These are phyloP conservation scores for Trametes sanguinea DNA, from an alignment of 768 basidiomycete species.

Conservation along the genomic window DNA sequence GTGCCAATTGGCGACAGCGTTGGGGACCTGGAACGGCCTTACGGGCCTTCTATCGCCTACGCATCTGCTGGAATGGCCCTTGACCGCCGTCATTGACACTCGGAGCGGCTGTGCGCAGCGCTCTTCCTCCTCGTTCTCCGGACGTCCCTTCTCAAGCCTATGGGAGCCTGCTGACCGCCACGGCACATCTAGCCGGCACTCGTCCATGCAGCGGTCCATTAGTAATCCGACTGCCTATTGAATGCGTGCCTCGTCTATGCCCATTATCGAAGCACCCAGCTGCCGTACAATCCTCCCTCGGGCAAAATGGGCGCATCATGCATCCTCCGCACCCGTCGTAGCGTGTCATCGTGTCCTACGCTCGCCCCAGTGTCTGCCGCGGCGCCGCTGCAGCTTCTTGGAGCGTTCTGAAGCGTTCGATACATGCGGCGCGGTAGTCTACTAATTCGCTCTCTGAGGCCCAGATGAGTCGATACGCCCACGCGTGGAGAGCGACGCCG, in stretches of 20 bases:
- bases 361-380: not conserved
- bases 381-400: not conserved
- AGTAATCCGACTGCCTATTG: constrained; percentile 4
- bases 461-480: not conserved
- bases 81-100: not conserved
- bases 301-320: not conserved
- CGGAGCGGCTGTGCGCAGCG: constrained; percentile 10
- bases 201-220: not conserved
- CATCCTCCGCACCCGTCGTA: not conserved
- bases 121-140: not conserved
- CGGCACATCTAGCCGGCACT: not conserved
- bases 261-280: not conserved
- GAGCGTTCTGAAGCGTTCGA: not conserved
- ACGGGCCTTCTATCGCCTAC: constrained; percentile 5
- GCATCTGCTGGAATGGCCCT: not conserved
- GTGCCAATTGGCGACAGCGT: not conserved
- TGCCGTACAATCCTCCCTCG: not conserved
- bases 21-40: constrained; percentile 6
- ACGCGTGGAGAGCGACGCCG: not conserved
- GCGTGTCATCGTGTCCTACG: not conserved
- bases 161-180: constrained; percentile 1
- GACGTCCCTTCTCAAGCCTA: constrained; percentile 1
- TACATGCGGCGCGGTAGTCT: not conserved
- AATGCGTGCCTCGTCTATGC: not conserved
- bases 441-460: not conserved